phyloP scores from a whole-genome alignment of 2,329 filamentous ascomycete genomes.

The Biscogniauxia mediterranea region DNA sequence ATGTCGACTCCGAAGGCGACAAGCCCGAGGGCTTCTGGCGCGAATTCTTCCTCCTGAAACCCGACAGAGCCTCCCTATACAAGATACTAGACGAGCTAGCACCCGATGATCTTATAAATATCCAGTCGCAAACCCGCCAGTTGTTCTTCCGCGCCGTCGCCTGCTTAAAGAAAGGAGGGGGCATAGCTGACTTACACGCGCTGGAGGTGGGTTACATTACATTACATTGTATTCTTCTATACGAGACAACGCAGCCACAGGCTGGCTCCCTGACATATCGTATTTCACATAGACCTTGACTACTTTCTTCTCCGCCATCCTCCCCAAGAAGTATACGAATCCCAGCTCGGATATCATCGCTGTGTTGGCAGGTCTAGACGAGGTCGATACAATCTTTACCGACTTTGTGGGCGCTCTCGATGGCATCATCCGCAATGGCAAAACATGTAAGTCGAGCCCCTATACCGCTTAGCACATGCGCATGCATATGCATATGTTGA shows the following conservation, averaged over 20 bases:
- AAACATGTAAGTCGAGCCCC: slow-evolving; percentile 54
- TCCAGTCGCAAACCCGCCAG: slow-evolving; percentile 75
- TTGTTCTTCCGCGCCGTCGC: slow-evolving; percentile 73
- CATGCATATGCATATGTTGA: neutral
- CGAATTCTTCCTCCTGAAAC: slow-evolving; percentile 89
- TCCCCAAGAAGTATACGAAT: slow-evolving; percentile 90
- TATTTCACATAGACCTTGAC: slow-evolving; percentile 71
- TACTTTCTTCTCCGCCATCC: slow-evolving; percentile 77
- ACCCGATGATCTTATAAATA: slow-evolving; percentile 71
- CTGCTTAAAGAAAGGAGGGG: slow-evolving; percentile 60
- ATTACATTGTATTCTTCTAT: neutral
- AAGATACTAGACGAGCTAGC: slow-evolving; percentile 67
- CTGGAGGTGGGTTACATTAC: slow-evolving; percentile 66
- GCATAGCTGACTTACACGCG: slow-evolving; percentile 70
- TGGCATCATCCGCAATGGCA: slow-evolving; percentile 74
- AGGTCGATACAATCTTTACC: slow-evolving; percentile 82
- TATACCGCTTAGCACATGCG: neutral
- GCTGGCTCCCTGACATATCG: slow-evolving; percentile 37
- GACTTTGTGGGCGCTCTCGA: slow-evolving; percentile 86
- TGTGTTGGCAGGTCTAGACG: slow-evolving; percentile 82
- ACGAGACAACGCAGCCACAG: neutral
- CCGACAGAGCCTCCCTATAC: slow-evolving; percentile 69
- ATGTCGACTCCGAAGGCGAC: slow-evolving; percentile 60
- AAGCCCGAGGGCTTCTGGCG: slow-evolving; percentile 91
- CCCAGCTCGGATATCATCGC: slow-evolving; percentile 93